phyloP scores from a whole-genome alignment of 2,329 filamentous ascomycete genomes.

The Penicillium freii region DNA sequence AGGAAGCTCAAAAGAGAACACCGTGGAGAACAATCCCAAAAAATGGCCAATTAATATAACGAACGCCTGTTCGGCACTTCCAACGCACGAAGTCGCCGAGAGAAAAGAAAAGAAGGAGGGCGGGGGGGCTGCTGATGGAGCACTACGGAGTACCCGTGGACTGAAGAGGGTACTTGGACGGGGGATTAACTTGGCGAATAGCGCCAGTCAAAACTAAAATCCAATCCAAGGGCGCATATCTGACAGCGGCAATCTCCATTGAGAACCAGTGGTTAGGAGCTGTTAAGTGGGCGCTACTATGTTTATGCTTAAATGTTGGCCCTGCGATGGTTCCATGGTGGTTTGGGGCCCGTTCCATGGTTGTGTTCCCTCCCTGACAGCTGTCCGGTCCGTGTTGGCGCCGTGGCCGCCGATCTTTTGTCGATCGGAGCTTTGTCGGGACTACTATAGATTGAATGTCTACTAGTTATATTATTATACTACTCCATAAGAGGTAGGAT shows the following conservation, averaged over 20 bases:
- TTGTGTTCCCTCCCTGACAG: slow-evolving; percentile 12
- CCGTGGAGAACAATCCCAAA: background rate
- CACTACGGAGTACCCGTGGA: background rate
- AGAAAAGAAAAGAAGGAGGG: background rate
- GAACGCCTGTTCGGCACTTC: background rate
- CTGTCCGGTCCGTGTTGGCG: slow-evolving; percentile 6
- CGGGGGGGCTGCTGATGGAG: background rate
- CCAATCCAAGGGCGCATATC: background rate
- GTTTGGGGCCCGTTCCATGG: slow-evolving; percentile 20
- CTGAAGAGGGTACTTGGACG: background rate
- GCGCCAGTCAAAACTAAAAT: background rate
- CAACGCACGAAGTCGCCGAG: background rate
- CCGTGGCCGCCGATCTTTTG: slow-evolving; percentile 15
- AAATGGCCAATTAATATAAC: background rate
- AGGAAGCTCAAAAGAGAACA: background rate
- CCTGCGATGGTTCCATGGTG: slow-evolving; percentile 11
- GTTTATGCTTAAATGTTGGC: slow-evolving; percentile 25
- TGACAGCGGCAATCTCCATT: slow-evolving; percentile 22
- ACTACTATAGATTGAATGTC: background rate
- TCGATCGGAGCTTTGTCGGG: slow-evolving; percentile 13
- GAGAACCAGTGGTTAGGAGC: slow-evolving; percentile 13
- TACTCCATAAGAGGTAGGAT: background rate
- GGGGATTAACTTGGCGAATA: background rate
- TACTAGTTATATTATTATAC: background rate
- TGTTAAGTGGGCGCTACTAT: slow-evolving; percentile 19